Base-by-base conservation (phyloP, 2,329 filamentous ascomycete species). In the Colletotrichum truncatum region DNA sequence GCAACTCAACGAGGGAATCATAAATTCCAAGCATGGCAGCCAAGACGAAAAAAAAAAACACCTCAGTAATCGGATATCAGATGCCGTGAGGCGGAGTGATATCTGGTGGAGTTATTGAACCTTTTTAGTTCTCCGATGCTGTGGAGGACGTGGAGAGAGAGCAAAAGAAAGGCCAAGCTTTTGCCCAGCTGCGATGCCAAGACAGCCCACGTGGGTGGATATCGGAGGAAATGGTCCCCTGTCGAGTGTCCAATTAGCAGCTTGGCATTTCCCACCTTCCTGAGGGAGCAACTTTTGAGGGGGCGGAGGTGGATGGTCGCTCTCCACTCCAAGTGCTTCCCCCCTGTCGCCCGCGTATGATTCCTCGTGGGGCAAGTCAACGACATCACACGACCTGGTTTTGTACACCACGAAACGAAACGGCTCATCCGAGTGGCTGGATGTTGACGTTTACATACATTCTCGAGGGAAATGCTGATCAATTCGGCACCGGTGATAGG, bases 121-220 rank as follows among this genome's bases (percentile, higher is more conserved):
- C 21, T 49, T 28, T 26, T 28, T 34, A 49, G 46, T 49, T 34
- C 0, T 30, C 18, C 16, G 36, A 41, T 28, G n/a, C 25, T 34
- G 38, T 21, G 52, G 38, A 45, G 41, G 25, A 10, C 9, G n/a
- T 16, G n/a, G 28, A 12, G 28, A 28, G 36, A 18, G 38, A 26
- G 36, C 28, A 30, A 21, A 23, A 6, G 3, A 9, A 52, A 21
- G n/a, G 41, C 32, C 61, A 64, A 64, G 61, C 61, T 60, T 64
- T 63, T 18, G 55, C 38, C 61, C 46, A 48, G 38, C 38, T 16
- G n/a, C 46, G 30, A 60, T 60, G 61, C 55, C 55, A 54, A 64
- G 53, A 38, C 9, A 12, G 2, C 45, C 43, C 60, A 52, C 60
- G 60, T 59, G 54, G 38, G 46, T 64, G 54, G 54, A 25, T 12